These are phyloP conservation scores for Nicotiana undulata DNA, from an alignment of 257 asterid genomes.

Conservation along the genomic window DNA sequence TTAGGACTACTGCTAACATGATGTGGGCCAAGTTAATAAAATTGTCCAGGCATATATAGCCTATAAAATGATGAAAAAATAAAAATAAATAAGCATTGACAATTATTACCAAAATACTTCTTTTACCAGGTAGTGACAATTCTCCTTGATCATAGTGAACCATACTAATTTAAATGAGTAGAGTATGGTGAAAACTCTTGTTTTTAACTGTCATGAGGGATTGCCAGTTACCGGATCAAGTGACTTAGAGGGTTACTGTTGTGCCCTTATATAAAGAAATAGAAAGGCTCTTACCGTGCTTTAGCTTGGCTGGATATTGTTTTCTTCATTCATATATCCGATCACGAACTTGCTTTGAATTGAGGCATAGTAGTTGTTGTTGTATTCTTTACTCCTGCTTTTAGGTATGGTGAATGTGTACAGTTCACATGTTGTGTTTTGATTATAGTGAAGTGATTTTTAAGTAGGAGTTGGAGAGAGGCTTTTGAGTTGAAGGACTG, in stretches of 20 bases:
- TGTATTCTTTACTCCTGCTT: background rate
- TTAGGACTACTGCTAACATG: background rate
- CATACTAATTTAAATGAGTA: background rate
- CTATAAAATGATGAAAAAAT: background rate
- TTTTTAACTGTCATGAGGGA: background rate
- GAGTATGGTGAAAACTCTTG: background rate
- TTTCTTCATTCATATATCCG: background rate
- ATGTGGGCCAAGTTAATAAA: too few species aligned
- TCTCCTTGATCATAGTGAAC: background rate
- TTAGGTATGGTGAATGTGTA: background rate
- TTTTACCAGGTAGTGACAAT: background rate
- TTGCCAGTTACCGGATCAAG: background rate
- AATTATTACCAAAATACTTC: background rate
- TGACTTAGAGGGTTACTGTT: background rate
- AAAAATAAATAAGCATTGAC: background rate
- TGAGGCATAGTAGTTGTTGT: background rate
- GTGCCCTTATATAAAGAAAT: background rate
- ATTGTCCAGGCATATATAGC: background rate
- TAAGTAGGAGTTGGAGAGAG: background rate
- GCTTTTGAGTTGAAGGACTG: background rate
- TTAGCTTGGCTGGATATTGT: background rate
- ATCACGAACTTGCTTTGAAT: background rate
- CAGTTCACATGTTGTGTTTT: background rate
- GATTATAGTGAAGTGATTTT: background rate
- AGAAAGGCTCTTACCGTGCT: background rate